Evolutionary conservation across 352 stramenopile species (phyloP).

Genomic region (Globisporangium uncinulatum): DNA sequence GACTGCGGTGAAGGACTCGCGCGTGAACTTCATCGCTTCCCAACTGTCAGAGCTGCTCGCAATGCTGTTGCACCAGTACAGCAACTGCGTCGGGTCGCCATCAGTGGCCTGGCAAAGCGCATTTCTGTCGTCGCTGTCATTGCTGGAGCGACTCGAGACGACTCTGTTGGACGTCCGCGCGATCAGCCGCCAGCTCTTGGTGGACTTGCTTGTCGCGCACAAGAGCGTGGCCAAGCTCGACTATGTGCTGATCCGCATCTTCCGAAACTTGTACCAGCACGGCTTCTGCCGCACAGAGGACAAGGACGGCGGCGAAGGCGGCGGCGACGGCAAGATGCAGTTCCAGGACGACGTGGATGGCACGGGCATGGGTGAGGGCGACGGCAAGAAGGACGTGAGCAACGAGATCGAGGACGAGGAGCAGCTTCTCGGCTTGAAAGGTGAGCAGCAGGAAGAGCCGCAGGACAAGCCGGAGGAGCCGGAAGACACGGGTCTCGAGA

Average conservation of each 20-base stretch:
- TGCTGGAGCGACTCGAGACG: constrained; percentile 59
- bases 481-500: constrained; percentile 98
- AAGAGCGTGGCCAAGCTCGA: constrained; percentile 93
- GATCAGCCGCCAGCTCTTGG: constrained; percentile 75
- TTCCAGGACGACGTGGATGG: constrained; percentile 98
- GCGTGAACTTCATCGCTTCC: constrained; percentile 63
- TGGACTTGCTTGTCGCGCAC: constrained; percentile 80
- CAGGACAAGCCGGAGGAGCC: constrained; percentile 87
- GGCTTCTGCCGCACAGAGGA: constrained; percentile 91
- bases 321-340: constrained; percentile 87
- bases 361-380: constrained; percentile 99
- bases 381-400: constrained; percentile 98
- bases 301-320: constrained; percentile 87
- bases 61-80: constrained; percentile 48
- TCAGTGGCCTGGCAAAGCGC: constrained; percentile 21
- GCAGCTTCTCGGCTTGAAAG: constrained; percentile 98
- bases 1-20: constrained; percentile 55
- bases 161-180: constrained; percentile 57
- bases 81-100: constrained; percentile 20
- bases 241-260: constrained; percentile 95
- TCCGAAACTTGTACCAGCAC: constrained; percentile 95
- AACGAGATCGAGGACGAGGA: constrained; percentile 99
- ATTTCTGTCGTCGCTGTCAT: constrained; percentile 38
- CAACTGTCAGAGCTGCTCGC: constrained; percentile 45
- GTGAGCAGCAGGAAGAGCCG: constrained; percentile 80